Base-by-base conservation (phyloP, 768 basidiomycete species). In the Xanthoconium purpureum region DNA sequence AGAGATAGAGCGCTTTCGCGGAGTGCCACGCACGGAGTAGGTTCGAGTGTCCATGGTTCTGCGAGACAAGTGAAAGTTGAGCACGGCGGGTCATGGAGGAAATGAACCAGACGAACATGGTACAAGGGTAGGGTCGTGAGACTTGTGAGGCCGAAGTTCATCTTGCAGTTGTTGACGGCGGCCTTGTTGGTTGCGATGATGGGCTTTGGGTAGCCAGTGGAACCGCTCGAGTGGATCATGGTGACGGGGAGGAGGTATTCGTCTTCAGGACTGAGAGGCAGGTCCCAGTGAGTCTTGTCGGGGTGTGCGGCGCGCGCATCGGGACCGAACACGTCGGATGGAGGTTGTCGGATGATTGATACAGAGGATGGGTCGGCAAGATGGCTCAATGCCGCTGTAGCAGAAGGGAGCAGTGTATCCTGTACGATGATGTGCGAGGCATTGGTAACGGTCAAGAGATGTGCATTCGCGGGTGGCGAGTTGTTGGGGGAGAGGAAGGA, bases 181-280 rank as follows among this genome's bases (percentile, higher is more conserved):
- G 65, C 68, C 47, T 71, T 69, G 58, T 78, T 76, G 1, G 73
- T 74, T 54, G 69, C 59, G 40, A 63, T 62, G 30, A 77, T 78
- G 28, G 73, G 76, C 64, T 74, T 82, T 2, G 81, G 81, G 48
- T 73, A 78, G 1, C 81, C 82, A 13, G 82, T 82, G 5, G 68
- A 70, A 24, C 67, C 63, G 7, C 48, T 76, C 63, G 67, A 68
- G 47, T 68, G 68, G 12, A 70, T 47, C 28, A 68, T 39, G 10
- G 53, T 48, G n/a, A 66, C 11, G 4, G 67, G 68, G 6, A 68
- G 47, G 15, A 63, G 55, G 20, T 44, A 52, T 39, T 68, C 69
- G 18, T 36, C 53, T 6, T 68, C 63, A 8, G 66, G 69, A 14
- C 33, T 60, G 10, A 69, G 58, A 39, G 54, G 53, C 3, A 20